Percentiles rank a stretch among this genome's conserved stretches.
Conservation (phyloP, 2,329 filamentous ascomycete species). For the Pseudocercospora fuligena region DNA sequence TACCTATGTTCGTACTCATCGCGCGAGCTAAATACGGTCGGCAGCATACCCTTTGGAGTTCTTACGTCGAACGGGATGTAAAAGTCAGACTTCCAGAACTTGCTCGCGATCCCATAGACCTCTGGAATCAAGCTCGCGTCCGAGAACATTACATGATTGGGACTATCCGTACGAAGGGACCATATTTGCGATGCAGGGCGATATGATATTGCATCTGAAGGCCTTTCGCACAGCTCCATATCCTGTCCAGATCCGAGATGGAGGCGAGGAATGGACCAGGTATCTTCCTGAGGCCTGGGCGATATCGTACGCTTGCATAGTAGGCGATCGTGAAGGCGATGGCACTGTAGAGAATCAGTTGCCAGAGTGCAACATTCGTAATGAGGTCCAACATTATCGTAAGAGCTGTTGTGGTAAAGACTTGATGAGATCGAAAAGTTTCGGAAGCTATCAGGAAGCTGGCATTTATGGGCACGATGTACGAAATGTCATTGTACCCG, state of each 20-base stretch:
- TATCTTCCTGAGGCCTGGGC: constrained; percentile 45
- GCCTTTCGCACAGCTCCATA: constrained; percentile 69
- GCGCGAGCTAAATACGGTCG: constrained; percentile 44
- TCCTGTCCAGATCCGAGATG: constrained; percentile 52
- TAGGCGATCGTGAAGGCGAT: neutral
- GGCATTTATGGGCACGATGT: neutral
- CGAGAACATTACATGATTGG: constrained; percentile 73
- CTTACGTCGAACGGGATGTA: constrained; percentile 31
- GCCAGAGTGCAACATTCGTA: neutral
- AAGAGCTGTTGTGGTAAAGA: neutral
- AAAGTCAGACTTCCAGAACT: constrained; percentile 26
- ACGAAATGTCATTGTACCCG: neutral
- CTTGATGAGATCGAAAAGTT: neutral
- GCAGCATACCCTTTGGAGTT: constrained; percentile 22
- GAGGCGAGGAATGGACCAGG: constrained; percentile 58
- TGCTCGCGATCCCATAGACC: constrained; percentile 60
- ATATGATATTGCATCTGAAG: constrained; percentile 62
- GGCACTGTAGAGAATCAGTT: neutral
- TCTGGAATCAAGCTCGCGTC: constrained; percentile 68
- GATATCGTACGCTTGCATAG: constrained; percentile 21
- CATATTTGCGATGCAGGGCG: constrained; percentile 67
- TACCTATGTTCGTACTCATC: constrained; percentile 47
- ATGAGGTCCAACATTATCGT: neutral
- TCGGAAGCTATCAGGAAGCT: neutral
- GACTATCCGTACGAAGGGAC: constrained; percentile 73